A percentile compares a stretch with the other conserved stretches of the same genome.
These are phyloP conservation scores for Nicotiana undulata DNA, from an alignment of 257 asterid species.

Conservation along the genomic window DNA sequence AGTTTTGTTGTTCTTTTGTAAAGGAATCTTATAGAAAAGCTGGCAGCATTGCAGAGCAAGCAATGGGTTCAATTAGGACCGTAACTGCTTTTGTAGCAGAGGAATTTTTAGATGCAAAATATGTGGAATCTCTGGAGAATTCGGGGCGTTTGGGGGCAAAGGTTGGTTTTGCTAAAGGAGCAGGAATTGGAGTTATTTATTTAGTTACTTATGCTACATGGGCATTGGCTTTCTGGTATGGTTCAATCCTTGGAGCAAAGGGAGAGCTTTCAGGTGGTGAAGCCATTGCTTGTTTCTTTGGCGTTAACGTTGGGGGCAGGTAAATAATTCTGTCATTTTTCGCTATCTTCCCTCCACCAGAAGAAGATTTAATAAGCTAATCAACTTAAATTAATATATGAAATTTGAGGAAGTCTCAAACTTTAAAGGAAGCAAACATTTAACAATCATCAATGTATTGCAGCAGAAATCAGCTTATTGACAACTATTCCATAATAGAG, in stretches of 20 bases:
- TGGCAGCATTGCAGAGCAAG: slow-evolving; percentile 78
- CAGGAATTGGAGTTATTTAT: slow-evolving; percentile 74
- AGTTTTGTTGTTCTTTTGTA: neutral
- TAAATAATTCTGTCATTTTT: slow-evolving; percentile 5
- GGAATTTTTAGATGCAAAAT: slow-evolving; percentile 56
- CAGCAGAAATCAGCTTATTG: neutral
- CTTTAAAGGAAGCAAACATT: neutral
- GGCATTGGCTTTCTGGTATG: slow-evolving; percentile 96
- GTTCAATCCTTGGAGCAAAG: slow-evolving; percentile 47
- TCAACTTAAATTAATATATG: neutral
- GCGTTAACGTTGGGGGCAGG: slow-evolving; percentile 88
- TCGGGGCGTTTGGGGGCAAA: slow-evolving; percentile 56
- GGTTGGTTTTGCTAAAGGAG: slow-evolving; percentile 80
- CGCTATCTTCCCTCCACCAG: neutral
- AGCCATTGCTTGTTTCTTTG: slow-evolving; percentile 84
- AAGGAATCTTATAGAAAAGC: slow-evolving; percentile 73
- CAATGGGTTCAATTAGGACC: slow-evolving; percentile 68
- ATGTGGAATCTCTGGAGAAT: slow-evolving; percentile 34
- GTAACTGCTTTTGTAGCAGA: slow-evolving; percentile 78
- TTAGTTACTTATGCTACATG: slow-evolving; percentile 74
- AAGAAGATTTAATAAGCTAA: neutral
- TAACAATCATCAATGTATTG: neutral
- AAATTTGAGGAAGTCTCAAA: neutral
- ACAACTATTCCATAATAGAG: neutral
- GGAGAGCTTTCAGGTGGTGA: slow-evolving; percentile 53